Evolutionary conservation across 2,329 filamentous ascomycete genomes (phyloP), one percentile per base, ranked within the genome.

Genomic region (Onygena corvina): DNA sequence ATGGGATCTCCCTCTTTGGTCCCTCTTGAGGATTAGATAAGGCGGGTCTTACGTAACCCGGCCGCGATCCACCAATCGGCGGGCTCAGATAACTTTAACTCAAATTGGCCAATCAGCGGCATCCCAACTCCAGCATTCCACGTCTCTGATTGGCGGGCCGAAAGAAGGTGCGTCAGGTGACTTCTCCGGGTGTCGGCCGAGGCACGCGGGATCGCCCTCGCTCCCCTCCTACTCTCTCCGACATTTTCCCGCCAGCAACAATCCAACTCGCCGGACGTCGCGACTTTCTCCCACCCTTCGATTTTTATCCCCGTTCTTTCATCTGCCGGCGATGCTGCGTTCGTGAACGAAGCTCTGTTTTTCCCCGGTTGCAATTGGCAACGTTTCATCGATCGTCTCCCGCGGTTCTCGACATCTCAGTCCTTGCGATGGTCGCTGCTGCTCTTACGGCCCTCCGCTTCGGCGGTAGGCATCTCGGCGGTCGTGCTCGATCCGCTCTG

Each of bases 401-500:
- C 29, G 20, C 21, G 27, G 4, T 3, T 46, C n/a, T 31, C 27
- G 20, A 8, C 42, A 18, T 31, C 8, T 18, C 8, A 9, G 21
- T 34, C n/a, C 45, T 29, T 45, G 35, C 23, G 14, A 56, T 56
- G 54, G 51, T 52, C 20, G 53, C 51, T 48, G 47, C 54, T 23
- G 36, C 36, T 14, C 47, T 53, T 36, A 34, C 52, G 30, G 46
- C 45, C n/a, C 52, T 56, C 40, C 53, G 53, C 16, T 31, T 44
- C 38, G 53, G 53, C 40, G 53, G 53, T 20, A 52, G 53, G 3
- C 50, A 51, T 36, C 45, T 57, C 29, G 46, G 46, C 18, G 46
- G 29, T 23, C 44, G 35, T 34, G 34, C 47, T 14, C 36, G 48
- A 30, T 48, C 38, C 18, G 45, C 21, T 25, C 23, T 44, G n/a